Conservation (phyloP, 352 stramenopile species). For the Phytophthora sp. region DNA sequence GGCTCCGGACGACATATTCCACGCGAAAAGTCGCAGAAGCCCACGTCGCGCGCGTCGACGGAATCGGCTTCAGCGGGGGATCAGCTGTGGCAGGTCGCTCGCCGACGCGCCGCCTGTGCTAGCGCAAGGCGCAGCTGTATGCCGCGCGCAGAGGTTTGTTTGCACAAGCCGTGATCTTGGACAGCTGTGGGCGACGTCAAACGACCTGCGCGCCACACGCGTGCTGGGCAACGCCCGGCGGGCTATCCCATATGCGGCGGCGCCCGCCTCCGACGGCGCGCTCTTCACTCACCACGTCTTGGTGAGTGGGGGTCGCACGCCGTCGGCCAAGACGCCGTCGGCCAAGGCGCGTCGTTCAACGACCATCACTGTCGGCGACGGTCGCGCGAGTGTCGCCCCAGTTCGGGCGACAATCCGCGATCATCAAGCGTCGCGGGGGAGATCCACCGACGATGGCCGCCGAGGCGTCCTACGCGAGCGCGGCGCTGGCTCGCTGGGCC, state of each 20-base stretch:
- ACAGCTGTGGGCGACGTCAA: neutral
- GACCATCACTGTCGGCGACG: conserved; percentile 15
- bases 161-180: neutral
- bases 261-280: conserved; percentile 9
- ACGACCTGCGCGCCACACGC: no score
- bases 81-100: neutral
- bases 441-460: conserved; percentile 8
- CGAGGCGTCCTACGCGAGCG: conserved; percentile 7
- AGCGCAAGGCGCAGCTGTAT: neutral
- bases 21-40: conserved; percentile 47
- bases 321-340: conserved; percentile 4
- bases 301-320: conserved; percentile 21
- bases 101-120: neutral
- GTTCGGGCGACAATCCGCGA: conserved; percentile 9
- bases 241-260: no score
- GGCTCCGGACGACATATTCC: conserved; percentile 8
- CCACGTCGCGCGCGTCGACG: conserved; percentile 29
- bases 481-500: conserved; percentile 23
- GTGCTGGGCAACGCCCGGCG: no score
- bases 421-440: conserved; percentile 14
- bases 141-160: neutral
- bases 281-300: conserved; percentile 16
- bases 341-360: conserved; percentile 23
- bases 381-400: neutral
- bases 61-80: neutral